phyloP scores from a whole-genome alignment of 116 monocot species.

The Iris pallida region DNA sequence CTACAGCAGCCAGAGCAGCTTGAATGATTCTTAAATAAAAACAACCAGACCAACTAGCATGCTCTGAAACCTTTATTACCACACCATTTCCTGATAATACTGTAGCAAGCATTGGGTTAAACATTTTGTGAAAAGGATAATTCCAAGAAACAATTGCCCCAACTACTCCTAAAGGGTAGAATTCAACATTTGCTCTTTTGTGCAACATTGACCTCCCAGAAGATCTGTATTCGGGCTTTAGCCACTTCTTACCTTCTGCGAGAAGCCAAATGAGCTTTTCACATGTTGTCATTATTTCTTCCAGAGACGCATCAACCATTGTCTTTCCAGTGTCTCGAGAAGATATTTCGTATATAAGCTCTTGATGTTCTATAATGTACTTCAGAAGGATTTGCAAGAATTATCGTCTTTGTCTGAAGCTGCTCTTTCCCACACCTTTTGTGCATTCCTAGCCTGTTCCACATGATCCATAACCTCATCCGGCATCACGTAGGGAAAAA shows the following conservation, averaged over 20 bases:
- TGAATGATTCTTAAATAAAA: slow-evolving; percentile 94
- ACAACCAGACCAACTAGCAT: slow-evolving; percentile 99
- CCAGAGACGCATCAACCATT: slow-evolving; percentile 98
- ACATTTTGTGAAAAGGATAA: slow-evolving; percentile 97
- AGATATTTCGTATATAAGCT: slow-evolving; percentile 92
- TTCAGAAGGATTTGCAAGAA: slow-evolving; percentile 94
- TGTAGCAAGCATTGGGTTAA: slow-evolving; percentile 95
- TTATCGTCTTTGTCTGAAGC: slow-evolving; percentile 76
- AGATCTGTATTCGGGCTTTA: slow-evolving; percentile 97
- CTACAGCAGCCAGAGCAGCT: slow-evolving; percentile 90
- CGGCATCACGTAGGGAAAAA: slow-evolving; percentile 73
- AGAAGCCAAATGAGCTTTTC: slow-evolving; percentile 98
- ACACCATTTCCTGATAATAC: slow-evolving; percentile 94
- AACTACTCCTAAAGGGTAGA: slow-evolving; percentile 92
- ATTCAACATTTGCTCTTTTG: slow-evolving; percentile 92
- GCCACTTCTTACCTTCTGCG: slow-evolving; percentile 89
- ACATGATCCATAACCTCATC: slow-evolving; percentile 97
- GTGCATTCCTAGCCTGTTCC: slow-evolving; percentile 87
- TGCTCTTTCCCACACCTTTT: slow-evolving; percentile 94
- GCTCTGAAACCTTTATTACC: slow-evolving; percentile 97
- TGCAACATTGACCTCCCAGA: slow-evolving; percentile 93
- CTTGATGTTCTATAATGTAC: slow-evolving; percentile 97
- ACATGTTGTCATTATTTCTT: slow-evolving; percentile 99
- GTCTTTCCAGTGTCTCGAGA: slow-evolving; percentile 98
- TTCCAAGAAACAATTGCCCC: slow-evolving; percentile 99